Evolutionary conservation across 371 early-diverging fungal species (phyloP).

Genomic region (Mucor irregularis): DNA sequence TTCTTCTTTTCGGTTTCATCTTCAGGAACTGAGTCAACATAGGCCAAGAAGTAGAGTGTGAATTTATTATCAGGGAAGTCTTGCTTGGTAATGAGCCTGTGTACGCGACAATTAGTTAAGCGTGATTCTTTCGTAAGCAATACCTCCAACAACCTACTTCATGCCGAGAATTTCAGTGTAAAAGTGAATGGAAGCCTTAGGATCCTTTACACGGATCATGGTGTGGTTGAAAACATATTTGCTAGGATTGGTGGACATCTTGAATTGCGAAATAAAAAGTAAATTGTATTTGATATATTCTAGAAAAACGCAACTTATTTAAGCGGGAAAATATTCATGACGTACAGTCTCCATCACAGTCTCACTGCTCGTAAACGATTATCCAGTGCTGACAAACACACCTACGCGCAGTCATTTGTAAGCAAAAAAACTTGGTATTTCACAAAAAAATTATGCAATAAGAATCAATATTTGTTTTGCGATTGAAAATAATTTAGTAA

Average conservation of each 20-base stretch:
- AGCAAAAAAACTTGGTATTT: too few species aligned
- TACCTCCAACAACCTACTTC: slow-evolving; percentile 60
- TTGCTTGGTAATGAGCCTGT: slow-evolving; percentile 57
- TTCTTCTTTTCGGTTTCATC: slow-evolving; percentile 53
- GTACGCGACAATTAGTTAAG: background rate
- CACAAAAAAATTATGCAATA: too few species aligned
- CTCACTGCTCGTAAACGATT: too few species aligned
- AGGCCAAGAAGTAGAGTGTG: slow-evolving; percentile 75
- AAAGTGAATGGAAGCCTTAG: slow-evolving; percentile 73
- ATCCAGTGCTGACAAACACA: too few species aligned
- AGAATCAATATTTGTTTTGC: too few species aligned
- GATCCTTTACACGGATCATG: slow-evolving; percentile 86
- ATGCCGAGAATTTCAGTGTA: slow-evolving; percentile 82
- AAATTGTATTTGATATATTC: too few species aligned
- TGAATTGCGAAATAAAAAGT: too few species aligned
- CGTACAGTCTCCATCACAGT: too few species aligned
- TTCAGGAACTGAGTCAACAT: slow-evolving; percentile 55
- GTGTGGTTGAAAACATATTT: slow-evolving; percentile 71
- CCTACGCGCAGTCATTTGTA: too few species aligned
- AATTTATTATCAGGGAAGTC: slow-evolving; percentile 71
- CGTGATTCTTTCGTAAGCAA: background rate
- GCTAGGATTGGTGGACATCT: slow-evolving; percentile 36
- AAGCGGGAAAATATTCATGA: too few species aligned
- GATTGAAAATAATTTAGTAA: too few species aligned
- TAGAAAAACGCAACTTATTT: too few species aligned